A percentile compares a stretch with the other conserved stretches of the same genome.
phyloP scores from a whole-genome alignment of 1,284 basidiomycete genomes.

The Golubevia sp. region DNA sequence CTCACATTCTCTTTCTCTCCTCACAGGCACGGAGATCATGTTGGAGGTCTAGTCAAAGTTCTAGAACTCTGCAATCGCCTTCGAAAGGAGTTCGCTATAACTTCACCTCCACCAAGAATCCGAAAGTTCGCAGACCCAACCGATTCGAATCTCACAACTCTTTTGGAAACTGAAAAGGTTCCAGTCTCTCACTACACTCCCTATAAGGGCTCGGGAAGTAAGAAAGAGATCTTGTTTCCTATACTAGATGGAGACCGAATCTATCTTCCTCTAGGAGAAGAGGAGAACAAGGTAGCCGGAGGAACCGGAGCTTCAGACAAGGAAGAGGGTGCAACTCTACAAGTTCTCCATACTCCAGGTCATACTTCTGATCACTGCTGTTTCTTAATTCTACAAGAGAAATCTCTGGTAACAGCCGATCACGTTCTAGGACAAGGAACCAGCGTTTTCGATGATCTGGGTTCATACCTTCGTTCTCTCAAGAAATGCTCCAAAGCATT shows the following conservation, averaged over 20 bases:
- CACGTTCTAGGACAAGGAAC: conserved; percentile 89
- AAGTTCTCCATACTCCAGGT: conserved; percentile 82
- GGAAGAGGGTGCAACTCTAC: conserved; percentile 63
- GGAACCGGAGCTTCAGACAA: conserved; percentile 46
- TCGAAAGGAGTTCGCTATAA: no score
- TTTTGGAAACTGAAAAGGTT: no score
- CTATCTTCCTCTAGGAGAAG: conserved; percentile 66
- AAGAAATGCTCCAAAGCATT: conserved; percentile 68
- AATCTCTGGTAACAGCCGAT: conserved; percentile 80
- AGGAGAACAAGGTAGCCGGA: neutral
- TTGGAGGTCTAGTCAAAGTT: no score
- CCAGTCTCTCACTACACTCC: no score
- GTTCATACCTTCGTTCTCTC: conserved; percentile 74
- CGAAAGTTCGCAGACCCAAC: no score
- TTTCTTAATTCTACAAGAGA: conserved; percentile 62
- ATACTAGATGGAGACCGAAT: conserved; percentile 36
- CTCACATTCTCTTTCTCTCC: neutral
- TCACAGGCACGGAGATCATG: neutral
- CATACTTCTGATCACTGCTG: conserved; percentile 87
- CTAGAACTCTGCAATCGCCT: no score
- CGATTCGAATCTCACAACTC: no score
- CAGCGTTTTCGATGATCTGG: conserved; percentile 84
- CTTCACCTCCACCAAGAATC: no score
- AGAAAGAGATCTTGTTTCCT: no score
- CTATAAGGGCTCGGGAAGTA: no score